Percentiles rank a stretch among this genome's conserved stretches.
These are phyloP conservation scores for Fusarium guadeloupense DNA, from an alignment of 2,329 filamentous ascomycete genomes.

Conservation along the genomic window DNA sequence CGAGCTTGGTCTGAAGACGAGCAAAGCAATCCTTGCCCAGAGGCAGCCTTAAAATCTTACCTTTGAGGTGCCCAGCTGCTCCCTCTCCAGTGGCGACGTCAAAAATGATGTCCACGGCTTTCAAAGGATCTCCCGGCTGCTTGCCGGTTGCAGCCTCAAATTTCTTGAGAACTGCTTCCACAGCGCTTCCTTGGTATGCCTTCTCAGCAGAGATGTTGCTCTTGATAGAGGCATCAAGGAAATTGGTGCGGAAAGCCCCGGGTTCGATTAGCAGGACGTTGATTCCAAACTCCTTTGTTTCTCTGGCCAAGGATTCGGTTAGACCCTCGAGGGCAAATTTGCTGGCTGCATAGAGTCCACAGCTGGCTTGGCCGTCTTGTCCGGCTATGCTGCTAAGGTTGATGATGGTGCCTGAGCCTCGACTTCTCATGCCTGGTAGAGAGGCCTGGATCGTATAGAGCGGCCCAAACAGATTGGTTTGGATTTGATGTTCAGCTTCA, in stretches of 20 bases:
- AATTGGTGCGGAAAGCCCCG: conserved; percentile 61
- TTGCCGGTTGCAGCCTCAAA: conserved; percentile 44
- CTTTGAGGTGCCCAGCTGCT: conserved; percentile 39
- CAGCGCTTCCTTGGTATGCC: conserved; percentile 44
- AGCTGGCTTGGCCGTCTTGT: conserved; percentile 50
- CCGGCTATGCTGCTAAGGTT: conserved; percentile 59
- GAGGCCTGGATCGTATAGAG: conserved; percentile 58
- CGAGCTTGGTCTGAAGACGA: conserved; percentile 40
- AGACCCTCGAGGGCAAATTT: conserved; percentile 57
- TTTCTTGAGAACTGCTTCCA: conserved; percentile 37
- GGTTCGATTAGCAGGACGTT: conserved; percentile 57
- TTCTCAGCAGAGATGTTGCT: conserved; percentile 32
- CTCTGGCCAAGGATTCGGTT: conserved; percentile 53
- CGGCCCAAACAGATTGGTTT: conserved; percentile 60
- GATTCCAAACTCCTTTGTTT: conserved; percentile 57
- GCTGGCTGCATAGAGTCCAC: conserved; percentile 56
- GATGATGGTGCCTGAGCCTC: conserved; percentile 53
- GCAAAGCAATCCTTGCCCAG: conserved; percentile 49
- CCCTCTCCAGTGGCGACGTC: conserved; percentile 49
- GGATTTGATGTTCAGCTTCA: conserved; percentile 54
- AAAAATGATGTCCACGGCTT: conserved; percentile 50
- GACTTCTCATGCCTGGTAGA: conserved; percentile 57
- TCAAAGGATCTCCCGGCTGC: conserved; percentile 53
- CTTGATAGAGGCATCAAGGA: conserved; percentile 46
- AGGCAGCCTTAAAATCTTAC: conserved; percentile 46